These are phyloP conservation scores for Quercus phellos DNA, from an alignment of 331 rosid species.

Conservation along the genomic window DNA sequence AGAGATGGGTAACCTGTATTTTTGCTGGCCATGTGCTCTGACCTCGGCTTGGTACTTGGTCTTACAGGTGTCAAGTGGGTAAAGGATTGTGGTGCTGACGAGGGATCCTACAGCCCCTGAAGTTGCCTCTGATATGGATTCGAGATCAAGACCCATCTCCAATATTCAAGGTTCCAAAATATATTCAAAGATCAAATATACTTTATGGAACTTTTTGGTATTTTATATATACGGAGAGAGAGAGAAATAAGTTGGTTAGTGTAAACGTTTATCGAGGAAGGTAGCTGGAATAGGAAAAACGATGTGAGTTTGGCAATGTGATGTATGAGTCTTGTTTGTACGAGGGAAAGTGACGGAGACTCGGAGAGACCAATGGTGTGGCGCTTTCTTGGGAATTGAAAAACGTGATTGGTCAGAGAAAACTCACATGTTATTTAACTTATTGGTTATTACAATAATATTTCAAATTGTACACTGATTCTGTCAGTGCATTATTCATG, in stretches of 20 bases:
- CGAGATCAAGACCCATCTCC: conserved; percentile 70
- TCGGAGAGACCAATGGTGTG: background rate
- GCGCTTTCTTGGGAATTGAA: conserved; percentile 13
- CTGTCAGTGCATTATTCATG: too few species aligned
- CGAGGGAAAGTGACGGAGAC: background rate
- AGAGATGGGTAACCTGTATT: conserved; percentile 46
- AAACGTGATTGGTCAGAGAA: conserved; percentile 11
- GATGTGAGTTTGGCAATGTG: background rate
- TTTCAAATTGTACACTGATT: too few species aligned
- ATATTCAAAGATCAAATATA: background rate
- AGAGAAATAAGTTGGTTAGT: background rate
- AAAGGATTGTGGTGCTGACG: conserved; percentile 82
- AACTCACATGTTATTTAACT: background rate
- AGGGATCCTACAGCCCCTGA: conserved; percentile 97
- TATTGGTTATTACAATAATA: background rate
- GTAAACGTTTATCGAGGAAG: background rate
- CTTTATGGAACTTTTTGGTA: too few species aligned
- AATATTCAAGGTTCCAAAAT: background rate
- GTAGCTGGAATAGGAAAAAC: background rate
- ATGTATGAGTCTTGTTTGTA: too few species aligned
- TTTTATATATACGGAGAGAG: background rate
- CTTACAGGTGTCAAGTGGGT: conserved; percentile 94
- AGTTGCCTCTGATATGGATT: conserved; percentile 92
- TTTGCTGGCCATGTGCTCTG: conserved; percentile 57
- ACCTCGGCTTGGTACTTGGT: conserved; percentile 93